Conservation (phyloP, 495 filamentous ascomycete genomes). For the Achaetomiella virescens region DNA sequence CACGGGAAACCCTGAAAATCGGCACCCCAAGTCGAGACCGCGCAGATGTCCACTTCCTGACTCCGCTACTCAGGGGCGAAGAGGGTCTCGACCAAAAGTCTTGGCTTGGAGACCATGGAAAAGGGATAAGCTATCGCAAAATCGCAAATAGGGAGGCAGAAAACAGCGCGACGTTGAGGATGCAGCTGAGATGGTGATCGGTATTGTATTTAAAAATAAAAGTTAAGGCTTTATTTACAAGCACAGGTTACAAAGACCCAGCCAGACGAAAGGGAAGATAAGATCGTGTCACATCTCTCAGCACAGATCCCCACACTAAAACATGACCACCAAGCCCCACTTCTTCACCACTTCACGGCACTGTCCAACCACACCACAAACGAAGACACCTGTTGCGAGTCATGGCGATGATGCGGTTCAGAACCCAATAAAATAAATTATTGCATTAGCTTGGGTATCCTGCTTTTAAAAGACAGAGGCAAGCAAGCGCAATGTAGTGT, state of each 20-base stretch:
- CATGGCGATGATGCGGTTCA: no score
- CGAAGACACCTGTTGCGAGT: background rate
- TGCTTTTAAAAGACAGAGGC: background rate
- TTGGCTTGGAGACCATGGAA: no score
- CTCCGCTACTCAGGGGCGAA: background rate
- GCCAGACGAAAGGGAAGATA: background rate
- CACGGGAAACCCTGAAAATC: background rate
- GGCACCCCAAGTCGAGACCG: background rate
- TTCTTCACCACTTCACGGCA: background rate
- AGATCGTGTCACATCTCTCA: background rate
- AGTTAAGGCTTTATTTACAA: conserved; percentile 11
- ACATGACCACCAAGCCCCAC: background rate
- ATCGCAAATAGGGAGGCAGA: no score
- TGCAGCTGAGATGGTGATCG: no score
- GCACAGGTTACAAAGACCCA: background rate
- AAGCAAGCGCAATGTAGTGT: background rate
- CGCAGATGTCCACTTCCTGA: background rate
- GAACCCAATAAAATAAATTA: no score
- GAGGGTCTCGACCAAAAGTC: no score
- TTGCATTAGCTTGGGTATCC: no score
- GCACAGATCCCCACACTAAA: background rate
- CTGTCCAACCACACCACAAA: background rate
- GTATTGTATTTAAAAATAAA: no score
- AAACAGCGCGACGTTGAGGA: no score
- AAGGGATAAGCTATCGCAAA: background rate